Evolutionary conservation across 805 yeast species (phyloP).

Genomic region (Suhomyces sp.): DNA sequence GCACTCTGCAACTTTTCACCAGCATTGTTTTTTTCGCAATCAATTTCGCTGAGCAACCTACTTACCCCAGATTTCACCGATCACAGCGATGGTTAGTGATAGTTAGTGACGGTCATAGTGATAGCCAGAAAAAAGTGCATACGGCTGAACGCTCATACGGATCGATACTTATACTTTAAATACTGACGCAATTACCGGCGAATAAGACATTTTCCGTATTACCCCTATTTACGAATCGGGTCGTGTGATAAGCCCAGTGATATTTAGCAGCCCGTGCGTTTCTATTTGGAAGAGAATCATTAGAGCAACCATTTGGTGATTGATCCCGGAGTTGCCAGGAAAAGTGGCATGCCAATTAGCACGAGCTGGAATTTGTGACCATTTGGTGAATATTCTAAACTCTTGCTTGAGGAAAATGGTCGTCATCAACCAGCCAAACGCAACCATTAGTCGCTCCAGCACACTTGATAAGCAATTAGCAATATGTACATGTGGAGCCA

Average conservation of each 20-base stretch:
- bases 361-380: not conserved
- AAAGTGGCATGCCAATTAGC: not conserved
- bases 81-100: too few relatives aligned
- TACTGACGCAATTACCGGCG: not conserved
- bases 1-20: not conserved
- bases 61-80: not conserved
- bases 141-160: not conserved
- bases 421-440: not conserved
- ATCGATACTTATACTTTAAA: not conserved
- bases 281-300: not conserved
- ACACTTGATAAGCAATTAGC: not conserved
- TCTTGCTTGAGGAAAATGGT: not conserved
- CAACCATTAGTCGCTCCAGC: not conserved
- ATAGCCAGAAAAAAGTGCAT: not conserved
- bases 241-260: not conserved
- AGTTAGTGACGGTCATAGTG: too few relatives aligned
- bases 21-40: not conserved
- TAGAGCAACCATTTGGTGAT: not conserved
- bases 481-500: not conserved
- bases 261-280: not conserved
- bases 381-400: not conserved
- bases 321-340: not conserved
- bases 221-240: constrained; percentile 1
- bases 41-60: not conserved
- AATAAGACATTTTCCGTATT: not conserved